Base-by-base conservation (phyloP, 1,284 basidiomycete genomes). In the Heterobasidion occidentale region DNA sequence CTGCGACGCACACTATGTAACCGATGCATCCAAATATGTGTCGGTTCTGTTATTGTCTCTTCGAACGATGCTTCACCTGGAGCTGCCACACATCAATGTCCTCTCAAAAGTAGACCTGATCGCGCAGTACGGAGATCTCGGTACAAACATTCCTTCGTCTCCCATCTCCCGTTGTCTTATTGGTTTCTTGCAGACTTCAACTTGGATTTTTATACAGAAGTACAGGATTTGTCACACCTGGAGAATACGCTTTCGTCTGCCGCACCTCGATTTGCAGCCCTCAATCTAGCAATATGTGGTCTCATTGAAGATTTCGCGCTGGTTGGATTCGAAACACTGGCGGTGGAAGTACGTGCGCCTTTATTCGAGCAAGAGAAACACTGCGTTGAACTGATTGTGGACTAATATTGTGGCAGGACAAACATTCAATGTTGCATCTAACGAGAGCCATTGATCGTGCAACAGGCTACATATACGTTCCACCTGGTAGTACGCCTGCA, bases 141-240 rank as follows among this genome's bases (percentile, higher is more conserved):
- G 94, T 94, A 64, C 64, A 75, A 33, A 53, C 17, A 27, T 27
- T 36, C 48, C 42, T 56, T 33, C 19, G 14, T 11, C 11, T 48
- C 19, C 27, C 27, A 48, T 3, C 11, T 48, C 46, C 27, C 19
- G 17, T 11, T 8, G 19, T 17, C 46, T 17, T 12, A 48, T 11
- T 48, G 9, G 12, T 48, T 12, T 20, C 17, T 17, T 48, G n/a
- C 63, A 96, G 94, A 94, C 44, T 98, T 99, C 77, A 97, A 96
- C 66, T 84, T 99, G 46, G 93, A 96, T 63, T 99, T 93, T 70
- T 99, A 99, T 69, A 98, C 97, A 46, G 93, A 99, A 71, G 96
- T 97, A 0, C 94, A 98, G 71, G 95, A 99, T 69, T 77, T 99
- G 0, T 88, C 88, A 0, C 90, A 98, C 69, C 82, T 99, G 7